Base-by-base conservation (phyloP, 139 green algal genomes). In the Spirogloea muscicola region DNA sequence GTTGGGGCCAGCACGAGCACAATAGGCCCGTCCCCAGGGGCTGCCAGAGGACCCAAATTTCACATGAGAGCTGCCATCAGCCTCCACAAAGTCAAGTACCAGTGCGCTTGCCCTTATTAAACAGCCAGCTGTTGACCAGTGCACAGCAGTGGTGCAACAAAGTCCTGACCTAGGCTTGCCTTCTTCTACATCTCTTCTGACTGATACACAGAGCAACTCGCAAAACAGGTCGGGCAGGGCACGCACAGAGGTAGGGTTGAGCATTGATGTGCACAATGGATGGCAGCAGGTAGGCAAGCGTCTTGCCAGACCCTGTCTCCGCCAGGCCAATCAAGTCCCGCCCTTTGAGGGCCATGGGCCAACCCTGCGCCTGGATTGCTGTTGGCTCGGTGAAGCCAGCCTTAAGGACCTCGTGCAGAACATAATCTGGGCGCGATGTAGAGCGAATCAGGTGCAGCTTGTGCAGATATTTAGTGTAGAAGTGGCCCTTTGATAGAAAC, bases 211-310 rank as follows among this genome's bases (percentile, higher is more conserved):
- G n/a, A n/a, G n/a, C n/a, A n/a, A n/a, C n/a, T n/a, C n/a, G n/a
- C n/a, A 0, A 18, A 58, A 58, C 25, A n/a, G 48, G 6, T 33
- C n/a, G 2, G 48, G n/a, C 6, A 25, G 48, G 4, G 13, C 3
- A 31, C 85, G 73, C 49, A 90, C 86, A 79, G 13, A 96, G 70
- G 72, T 91, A 92, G 1, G 90, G 90, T 84, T 96, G 92, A 1
- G 92, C 92, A 71, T 96, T 97, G 71, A 95, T 91, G 85, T 95
- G 89, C 68, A 96, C 82, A 60, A 96, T 84, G 37, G 88, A 89
- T 1, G 91, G 91, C 43, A 96, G 80, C 48, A 96, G 82, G 79
- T 91, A 96, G 40, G 81, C 90, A 51, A 86, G 87, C 1, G 91
- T 96, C 82, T 96, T 96, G 34, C 91, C 91, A 38, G 83, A 90